Percentiles rank a stretch among this genome's conserved stretches.
phyloP scores from a whole-genome alignment of 805 yeast species.

The Lipomyces mesembrius region DNA sequence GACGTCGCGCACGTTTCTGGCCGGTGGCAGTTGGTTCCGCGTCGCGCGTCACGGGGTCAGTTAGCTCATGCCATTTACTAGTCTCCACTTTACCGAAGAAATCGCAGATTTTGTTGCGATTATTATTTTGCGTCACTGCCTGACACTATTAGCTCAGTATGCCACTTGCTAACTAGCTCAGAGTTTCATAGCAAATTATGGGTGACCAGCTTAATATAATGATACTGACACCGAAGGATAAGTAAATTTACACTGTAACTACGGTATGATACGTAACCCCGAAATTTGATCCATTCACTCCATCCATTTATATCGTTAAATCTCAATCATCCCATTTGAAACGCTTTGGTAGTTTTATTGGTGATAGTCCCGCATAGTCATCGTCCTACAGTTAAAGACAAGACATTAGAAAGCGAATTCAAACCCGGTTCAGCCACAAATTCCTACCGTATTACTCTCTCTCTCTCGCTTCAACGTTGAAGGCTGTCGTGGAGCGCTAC shows the following conservation, averaged over 20 bases:
- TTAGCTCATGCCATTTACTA: too few species aligned
- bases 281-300: too few species aligned
- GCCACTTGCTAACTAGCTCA: too few species aligned
- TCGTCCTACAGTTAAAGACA: not conserved
- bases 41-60: too few species aligned
- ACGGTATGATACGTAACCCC: too few species aligned
- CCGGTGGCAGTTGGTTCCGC: too few species aligned
- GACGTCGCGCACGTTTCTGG: not conserved
- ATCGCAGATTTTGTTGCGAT: not conserved
- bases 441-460: not conserved
- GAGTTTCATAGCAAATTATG: too few species aligned
- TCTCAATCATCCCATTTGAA: conserved; percentile 7
- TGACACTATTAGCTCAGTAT: too few species aligned
- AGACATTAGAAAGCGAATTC: not conserved
- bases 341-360: conserved; percentile 19
- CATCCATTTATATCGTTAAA: not conserved
- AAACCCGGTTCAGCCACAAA: not conserved
- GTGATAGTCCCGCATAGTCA: conserved; percentile 15
- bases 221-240: too few species aligned
- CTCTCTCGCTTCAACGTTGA: not conserved
- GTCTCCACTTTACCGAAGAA: not conserved
- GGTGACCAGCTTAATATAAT: too few species aligned
- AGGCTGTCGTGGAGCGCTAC: not conserved
- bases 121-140: too few species aligned
- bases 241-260: too few species aligned